Evolutionary conservation across 768 basidiomycete genomes (phyloP), one percentile per base, ranked within the genome.

Genomic region (Psilocybe cyanescens): DNA sequence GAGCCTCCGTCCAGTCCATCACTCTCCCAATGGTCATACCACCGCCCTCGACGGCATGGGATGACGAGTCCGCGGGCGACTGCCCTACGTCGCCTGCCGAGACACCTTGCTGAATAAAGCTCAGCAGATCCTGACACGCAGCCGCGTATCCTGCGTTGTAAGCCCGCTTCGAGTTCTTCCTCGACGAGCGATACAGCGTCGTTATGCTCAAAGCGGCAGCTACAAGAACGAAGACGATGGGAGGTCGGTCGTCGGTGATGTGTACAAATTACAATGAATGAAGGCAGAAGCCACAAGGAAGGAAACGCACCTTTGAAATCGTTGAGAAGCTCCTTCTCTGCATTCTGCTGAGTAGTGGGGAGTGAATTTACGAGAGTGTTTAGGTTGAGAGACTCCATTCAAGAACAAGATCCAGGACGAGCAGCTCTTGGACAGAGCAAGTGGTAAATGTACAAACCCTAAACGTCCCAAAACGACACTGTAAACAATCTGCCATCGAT

Each of bases 181-280:
- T 75, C 1, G 92, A 92, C 3, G 91, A 91, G 65, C 90, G 86
- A 73, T 92, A 94, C 37, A 94, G 83, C 0, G 91, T 93, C 28
- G 92, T 93, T 64, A 94, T 89, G 74, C 90, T 91, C 54, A 93
- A 78, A 1, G 92, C 92, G 63, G 92, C 92, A 61, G 90, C 92
- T 94, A 67, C 62, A 35, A n/a, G 44, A 14, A 30, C 16, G 53
- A 17, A 67, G 31, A 47, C 19, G 33, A 45, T 44, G 44, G 17
- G 39, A 52, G 7, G 33, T 24, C 33, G 6, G 33, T 35, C 33
- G 61, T 59, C 46, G 46, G 60, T 44, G 41, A 17, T 44, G 48
- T 41, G 52, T 54, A 51, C 55, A 24, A 24, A 24, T 24, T 24
- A 24, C 24, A 24, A 24, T 24, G 24, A 24, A 24, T 24, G 24